Percentiles rank a stretch among this genome's conserved stretches.
These are phyloP conservation scores for Ordospora colligata DNA, from an alignment of 371 early-diverging fungal species.

Conservation along the genomic window DNA sequence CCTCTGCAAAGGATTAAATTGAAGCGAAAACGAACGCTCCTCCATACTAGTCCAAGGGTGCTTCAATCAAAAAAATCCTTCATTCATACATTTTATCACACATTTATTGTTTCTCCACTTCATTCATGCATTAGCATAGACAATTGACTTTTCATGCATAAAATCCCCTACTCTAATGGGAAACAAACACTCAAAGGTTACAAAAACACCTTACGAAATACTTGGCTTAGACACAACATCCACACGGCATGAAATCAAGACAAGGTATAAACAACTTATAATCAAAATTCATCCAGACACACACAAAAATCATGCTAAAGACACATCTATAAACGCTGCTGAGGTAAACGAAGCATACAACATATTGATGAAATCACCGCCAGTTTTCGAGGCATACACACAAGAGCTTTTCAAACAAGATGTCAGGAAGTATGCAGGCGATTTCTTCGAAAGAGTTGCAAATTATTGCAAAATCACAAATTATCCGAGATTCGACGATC, in stretches of 20 bases:
- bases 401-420: constrained; percentile 1
- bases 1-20: constrained; percentile 51
- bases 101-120: no score
- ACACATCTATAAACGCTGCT: neutral
- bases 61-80: neutral
- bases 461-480: neutral
- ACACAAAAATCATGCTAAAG: neutral
- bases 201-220: neutral
- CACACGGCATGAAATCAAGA: neutral
- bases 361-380: neutral
- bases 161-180: neutral
- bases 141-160: no score
- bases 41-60: constrained; percentile 31
- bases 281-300: neutral
- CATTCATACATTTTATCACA: no score
- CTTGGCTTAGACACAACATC: neutral
- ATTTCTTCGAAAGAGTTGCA: constrained; percentile 22
- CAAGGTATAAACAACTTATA: neutral
- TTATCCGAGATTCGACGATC: neutral
- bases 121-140: no score
- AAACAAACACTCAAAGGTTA: neutral
- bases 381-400: neutral
- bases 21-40: constrained; percentile 48
- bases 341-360: neutral
- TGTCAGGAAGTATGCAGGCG: neutral